phyloP scores from a whole-genome alignment of 2,329 filamentous ascomycete genomes.

The Emergomyces pasteurianus region DNA sequence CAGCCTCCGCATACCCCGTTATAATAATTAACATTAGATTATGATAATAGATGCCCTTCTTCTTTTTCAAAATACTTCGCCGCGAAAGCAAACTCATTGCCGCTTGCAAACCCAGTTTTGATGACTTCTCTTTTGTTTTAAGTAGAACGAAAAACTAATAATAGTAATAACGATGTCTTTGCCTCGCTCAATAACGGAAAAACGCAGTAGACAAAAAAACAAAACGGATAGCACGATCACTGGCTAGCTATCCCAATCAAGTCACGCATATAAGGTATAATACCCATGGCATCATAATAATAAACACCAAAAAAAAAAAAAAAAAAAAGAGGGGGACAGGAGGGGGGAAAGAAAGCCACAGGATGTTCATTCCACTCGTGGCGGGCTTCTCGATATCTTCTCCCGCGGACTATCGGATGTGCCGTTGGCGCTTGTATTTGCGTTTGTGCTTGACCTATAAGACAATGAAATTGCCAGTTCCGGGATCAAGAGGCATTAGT shows the following conservation, averaged over 20 bases:
- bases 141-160: no score
- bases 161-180: no score
- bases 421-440: neutral
- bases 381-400: conserved; percentile 12
- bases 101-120: no score
- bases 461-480: neutral
- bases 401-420: neutral
- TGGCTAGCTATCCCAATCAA: neutral
- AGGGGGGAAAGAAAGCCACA: neutral
- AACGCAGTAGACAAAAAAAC: neutral
- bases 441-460: neutral
- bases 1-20: no score
- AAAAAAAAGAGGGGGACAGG: neutral
- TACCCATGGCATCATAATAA: neutral
- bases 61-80: neutral
- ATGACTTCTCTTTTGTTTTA: neutral
- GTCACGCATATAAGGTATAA: neutral
- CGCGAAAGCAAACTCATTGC: neutral
- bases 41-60: no score
- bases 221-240: neutral
- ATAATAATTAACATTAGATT: no score
- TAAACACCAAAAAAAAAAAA: neutral
- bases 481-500: neutral
- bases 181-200: neutral
- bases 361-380: neutral